Evolutionary conservation across 805 yeast genomes (phyloP).

Genomic region (Spathaspora boniae): DNA sequence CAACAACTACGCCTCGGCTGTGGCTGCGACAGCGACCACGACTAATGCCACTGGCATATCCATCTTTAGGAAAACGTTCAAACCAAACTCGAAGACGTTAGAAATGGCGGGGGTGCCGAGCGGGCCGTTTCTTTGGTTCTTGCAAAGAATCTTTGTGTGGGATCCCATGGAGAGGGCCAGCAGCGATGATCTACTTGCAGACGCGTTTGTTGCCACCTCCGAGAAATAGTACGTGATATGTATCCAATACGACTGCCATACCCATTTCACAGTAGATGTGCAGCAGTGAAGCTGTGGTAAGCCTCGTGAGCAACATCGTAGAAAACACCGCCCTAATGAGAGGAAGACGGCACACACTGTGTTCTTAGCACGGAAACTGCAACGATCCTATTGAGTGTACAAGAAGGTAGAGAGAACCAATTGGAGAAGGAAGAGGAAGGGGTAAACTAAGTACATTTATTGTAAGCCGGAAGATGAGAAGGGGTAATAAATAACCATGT

Average conservation of each 20-base stretch:
- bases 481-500: too few species aligned
- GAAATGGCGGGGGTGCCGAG: slow-evolving; percentile 26
- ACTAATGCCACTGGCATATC: slow-evolving; percentile 2
- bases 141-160: slow-evolving; percentile 34
- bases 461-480: too few species aligned
- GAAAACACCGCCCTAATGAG: too few species aligned
- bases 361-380: too few species aligned
- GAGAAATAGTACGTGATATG: too few species aligned
- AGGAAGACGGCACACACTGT: too few species aligned
- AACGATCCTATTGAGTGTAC: neutral
- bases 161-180: slow-evolving; percentile 28
- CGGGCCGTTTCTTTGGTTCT: slow-evolving; percentile 23
- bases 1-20: slow-evolving; percentile 17
- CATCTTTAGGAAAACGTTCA: slow-evolving; percentile 23
- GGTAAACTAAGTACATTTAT: too few species aligned
- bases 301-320: neutral
- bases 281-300: too few species aligned
- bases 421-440: too few species aligned
- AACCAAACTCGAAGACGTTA: slow-evolving; percentile 25
- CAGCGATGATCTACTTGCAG: slow-evolving; percentile 22
- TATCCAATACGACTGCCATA: too few species aligned
- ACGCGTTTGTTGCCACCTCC: slow-evolving; percentile 21
- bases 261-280: too few species aligned
- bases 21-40: slow-evolving; percentile 6
- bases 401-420: too few species aligned